These are phyloP conservation scores for Nissolia schottii DNA, from an alignment of 306 rosid genomes.

Conservation along the genomic window DNA sequence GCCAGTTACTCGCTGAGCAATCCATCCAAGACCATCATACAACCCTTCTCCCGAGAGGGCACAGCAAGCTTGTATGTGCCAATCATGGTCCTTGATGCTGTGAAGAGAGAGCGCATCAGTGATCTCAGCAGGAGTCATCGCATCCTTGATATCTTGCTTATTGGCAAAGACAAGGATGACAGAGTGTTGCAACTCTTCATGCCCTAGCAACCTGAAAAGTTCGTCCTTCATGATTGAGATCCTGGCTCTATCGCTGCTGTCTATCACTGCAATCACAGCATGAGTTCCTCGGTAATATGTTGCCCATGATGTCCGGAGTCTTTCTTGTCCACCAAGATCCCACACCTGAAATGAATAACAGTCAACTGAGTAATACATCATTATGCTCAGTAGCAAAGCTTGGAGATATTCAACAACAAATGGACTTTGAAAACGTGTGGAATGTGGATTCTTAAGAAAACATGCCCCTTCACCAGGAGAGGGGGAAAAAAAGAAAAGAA, in stretches of 20 bases:
- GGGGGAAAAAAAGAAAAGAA: not conserved
- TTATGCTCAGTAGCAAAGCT: not conserved
- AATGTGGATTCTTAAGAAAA: not conserved
- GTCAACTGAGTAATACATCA: not conserved
- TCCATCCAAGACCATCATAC: conserved; percentile 95
- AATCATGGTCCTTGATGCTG: conserved; percentile 98
- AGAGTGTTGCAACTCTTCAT: conserved; percentile 83
- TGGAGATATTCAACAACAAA: too few species aligned
- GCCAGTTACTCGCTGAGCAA: conserved; percentile 78
- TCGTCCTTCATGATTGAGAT: conserved; percentile 87
- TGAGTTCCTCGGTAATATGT: conserved; percentile 95
- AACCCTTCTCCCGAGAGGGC: conserved; percentile 96
- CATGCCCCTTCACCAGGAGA: not conserved
- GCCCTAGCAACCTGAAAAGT: conserved; percentile 90
- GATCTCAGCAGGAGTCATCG: conserved; percentile 97
- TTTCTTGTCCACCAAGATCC: conserved; percentile 99
- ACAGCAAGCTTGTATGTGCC: conserved; percentile 98
- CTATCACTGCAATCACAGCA: conserved; percentile 86
- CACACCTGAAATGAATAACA: conserved; percentile 59
- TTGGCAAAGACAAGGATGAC: conserved; percentile 85
- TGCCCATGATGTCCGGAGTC: conserved; percentile 97
- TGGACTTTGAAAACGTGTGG: too few species aligned
- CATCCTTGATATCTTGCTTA: conserved; percentile 97
- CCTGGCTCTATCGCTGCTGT: conserved; percentile 93
- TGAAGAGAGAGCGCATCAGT: conserved; percentile 91